Conservation (phyloP, 78 protist genomes). For the Guillardia theta region DNA sequence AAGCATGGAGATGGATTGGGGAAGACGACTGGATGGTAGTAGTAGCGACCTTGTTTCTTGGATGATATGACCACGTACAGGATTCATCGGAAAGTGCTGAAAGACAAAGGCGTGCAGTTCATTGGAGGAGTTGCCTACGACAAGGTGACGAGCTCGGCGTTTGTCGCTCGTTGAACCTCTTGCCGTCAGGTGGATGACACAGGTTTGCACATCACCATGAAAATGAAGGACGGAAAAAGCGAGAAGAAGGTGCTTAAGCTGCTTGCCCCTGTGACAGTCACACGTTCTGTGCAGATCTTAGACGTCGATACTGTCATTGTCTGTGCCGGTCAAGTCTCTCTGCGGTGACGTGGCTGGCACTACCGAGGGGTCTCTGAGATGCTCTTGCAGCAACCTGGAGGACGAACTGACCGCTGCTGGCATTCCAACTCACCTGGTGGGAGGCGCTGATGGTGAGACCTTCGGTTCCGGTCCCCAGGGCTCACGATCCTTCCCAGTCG, state of each 20-base stretch:
- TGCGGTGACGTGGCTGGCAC: no score
- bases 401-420: neutral
- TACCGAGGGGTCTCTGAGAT: no score
- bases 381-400: no score
- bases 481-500: neutral
- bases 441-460: neutral
- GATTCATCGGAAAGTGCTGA: conserved; percentile 48
- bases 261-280: neutral
- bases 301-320: conserved; percentile 53
- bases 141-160: neutral
- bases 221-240: neutral
- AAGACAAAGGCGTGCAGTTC: neutral
- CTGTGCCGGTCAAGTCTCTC: conserved; percentile 55
- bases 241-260: neutral
- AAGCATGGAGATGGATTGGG: conserved; percentile 57
- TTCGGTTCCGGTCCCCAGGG: neutral
- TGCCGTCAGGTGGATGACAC: neutral
- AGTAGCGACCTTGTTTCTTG: no score
- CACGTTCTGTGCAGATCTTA: neutral
- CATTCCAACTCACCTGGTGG: neutral
- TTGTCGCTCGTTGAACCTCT: neutral
- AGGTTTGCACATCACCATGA: neutral
- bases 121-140: conserved; percentile 46
- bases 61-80: no score
- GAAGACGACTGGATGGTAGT: conserved; percentile 66